Evolutionary conservation across 352 stramenopile genomes (phyloP), one percentile per base, ranked within the genome.

Genomic region (Globisporangium spinosum): DNA sequence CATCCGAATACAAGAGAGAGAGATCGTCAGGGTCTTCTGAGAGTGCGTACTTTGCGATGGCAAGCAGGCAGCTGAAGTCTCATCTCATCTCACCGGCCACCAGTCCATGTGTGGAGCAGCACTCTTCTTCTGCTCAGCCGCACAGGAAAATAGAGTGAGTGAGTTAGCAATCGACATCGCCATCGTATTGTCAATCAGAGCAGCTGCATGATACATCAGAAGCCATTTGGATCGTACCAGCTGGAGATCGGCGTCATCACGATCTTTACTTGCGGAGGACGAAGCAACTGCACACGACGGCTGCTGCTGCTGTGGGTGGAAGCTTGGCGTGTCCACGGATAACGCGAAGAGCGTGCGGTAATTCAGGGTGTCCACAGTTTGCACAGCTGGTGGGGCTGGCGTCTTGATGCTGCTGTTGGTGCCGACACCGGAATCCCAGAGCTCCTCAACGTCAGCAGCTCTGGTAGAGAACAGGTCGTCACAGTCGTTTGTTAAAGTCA

Each of bases 51-150:
- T 49, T 49, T 51, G 27, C 2, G 17, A 45, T 38, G 53, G 1
- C 7, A 61, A 20, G 29, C 29, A 61, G 43, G 43, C 17, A 51
- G 17, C 10, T 51, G 15, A 13, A 56, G 67, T 13, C 2, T 23
- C 17, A n/a, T 51, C 25, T 63, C 49, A 92, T 51, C 25, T 63
- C 49, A 92, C 84, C 71, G 84, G 84, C 82, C 84, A 90, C 84
- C 84, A 92, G 58, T 87, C 74, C 84, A 92, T 92, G 73, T 92
- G 84, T 4, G 84, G 78, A 40, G 79, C 79, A 25, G 80, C 47
- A 62, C 86, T 87, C 69, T 82, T 82, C 57, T 49, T 56, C 65
- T 45, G 38, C 38, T 70, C 55, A 47, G 60, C 6, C 20, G 20
- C 34, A 45, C n/a, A 61, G 7, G 7, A 40, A 12, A 17, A 54